A percentile compares a stretch with the other conserved stretches of the same genome.
phyloP scores from a whole-genome alignment of 345 rosid genomes.

The Noccaea caerulescens region DNA sequence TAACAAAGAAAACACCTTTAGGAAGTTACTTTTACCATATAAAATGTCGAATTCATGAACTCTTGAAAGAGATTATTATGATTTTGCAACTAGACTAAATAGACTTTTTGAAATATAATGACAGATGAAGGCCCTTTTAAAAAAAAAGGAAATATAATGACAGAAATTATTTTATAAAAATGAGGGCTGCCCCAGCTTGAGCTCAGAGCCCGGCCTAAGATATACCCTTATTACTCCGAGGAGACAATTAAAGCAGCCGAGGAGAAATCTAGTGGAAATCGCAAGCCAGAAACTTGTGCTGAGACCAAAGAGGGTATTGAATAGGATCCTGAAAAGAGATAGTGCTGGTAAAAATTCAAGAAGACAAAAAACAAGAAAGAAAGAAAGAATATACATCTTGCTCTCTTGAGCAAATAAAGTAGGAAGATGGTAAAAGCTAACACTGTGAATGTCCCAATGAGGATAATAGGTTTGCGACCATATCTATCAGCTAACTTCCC shows the following conservation, averaged over 20 bases:
- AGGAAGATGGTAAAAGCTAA: constrained; percentile 40
- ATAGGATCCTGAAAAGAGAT: constrained; percentile 53
- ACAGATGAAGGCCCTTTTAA: too few relatives aligned
- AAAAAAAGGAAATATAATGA: too few relatives aligned
- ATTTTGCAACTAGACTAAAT: too few relatives aligned
- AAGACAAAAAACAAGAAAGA: not conserved
- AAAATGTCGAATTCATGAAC: too few relatives aligned
- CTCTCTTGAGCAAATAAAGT: not conserved
- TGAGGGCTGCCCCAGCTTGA: too few relatives aligned
- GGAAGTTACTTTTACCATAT: not conserved
- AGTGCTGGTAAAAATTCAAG: not conserved
- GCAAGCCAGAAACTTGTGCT: constrained; percentile 77
- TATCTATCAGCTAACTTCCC: constrained; percentile 78
- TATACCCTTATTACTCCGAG: constrained; percentile 70
- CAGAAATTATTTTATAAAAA: too few relatives aligned
- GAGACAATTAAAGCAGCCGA: constrained; percentile 63
- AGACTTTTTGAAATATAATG: too few relatives aligned
- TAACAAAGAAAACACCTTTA: constrained; percentile 2
- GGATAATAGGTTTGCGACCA: constrained; percentile 78
- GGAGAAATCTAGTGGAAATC: constrained; percentile 59
- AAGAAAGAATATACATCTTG: not conserved
- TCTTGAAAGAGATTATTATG: too few relatives aligned
- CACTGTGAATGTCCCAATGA: constrained; percentile 60
- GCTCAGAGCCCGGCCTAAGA: not conserved
- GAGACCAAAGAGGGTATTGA: constrained; percentile 72